phyloP scores from a whole-genome alignment of 2,329 filamentous ascomycete species.

The Epichloe hybrida region DNA sequence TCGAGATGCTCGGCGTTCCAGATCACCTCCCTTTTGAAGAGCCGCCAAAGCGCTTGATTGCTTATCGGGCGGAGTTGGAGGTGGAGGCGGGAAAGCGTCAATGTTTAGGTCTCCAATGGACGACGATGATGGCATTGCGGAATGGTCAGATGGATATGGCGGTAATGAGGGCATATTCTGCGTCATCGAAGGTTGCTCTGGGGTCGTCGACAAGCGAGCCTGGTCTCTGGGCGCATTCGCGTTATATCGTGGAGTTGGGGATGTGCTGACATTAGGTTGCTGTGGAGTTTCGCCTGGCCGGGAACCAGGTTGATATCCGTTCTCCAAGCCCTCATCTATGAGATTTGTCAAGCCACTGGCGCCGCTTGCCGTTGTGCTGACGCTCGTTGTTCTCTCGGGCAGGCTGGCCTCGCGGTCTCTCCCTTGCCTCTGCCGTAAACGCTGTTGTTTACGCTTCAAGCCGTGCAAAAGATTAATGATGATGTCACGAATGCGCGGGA shows the following conservation, averaged over 20 bases:
- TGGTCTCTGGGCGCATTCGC: constrained; percentile 32
- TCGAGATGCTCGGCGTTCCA: constrained; percentile 83
- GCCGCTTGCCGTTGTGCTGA: constrained; percentile 44
- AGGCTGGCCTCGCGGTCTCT: constrained; percentile 37
- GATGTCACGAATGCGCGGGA: constrained; percentile 91
- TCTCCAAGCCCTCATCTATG: constrained; percentile 45
- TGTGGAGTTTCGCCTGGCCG: constrained; percentile 18
- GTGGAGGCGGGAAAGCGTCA: constrained; percentile 57
- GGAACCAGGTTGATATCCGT: constrained; percentile 31
- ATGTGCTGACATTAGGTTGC: constrained; percentile 21
- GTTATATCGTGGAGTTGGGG: constrained; percentile 33
- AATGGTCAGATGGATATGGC: constrained; percentile 53
- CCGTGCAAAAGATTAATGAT: constrained; percentile 96
- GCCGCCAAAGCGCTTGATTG: constrained; percentile 84
- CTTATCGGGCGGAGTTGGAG: constrained; percentile 55
- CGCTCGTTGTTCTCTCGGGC: constrained; percentile 41
- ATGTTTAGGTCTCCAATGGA: constrained; percentile 35
- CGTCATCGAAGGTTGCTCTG: constrained; percentile 55
- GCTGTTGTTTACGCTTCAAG: constrained; percentile 92
- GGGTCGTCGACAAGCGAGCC: constrained; percentile 34
- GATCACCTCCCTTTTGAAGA: constrained; percentile 77
- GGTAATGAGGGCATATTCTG: constrained; percentile 64
- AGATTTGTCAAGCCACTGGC: constrained; percentile 42
- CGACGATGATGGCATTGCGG: constrained; percentile 31
- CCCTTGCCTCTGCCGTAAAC: constrained; percentile 52